Evolutionary conservation across 257 asterid genomes (phyloP).

Genomic region (Primulina huaijiensis): DNA sequence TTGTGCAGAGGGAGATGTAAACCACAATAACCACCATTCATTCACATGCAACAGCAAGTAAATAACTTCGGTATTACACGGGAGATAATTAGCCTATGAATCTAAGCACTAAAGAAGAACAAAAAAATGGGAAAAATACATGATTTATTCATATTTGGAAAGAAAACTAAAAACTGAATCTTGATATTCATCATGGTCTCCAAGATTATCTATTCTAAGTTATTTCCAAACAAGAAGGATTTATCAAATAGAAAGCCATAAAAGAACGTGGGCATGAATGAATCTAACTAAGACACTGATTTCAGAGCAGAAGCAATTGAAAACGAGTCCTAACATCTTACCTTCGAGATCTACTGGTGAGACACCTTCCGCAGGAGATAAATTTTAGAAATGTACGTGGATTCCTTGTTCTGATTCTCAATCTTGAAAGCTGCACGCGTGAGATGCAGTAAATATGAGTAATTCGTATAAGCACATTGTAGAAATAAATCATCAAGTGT

Average conservation of each 20-base stretch:
- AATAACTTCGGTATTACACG: too few relatives aligned
- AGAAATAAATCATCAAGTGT: background rate
- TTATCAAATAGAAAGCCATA: background rate
- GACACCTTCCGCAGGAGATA: conserved; percentile 76
- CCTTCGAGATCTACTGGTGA: conserved; percentile 65
- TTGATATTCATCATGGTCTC: background rate
- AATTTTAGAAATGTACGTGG: conserved; percentile 56
- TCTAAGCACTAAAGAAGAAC: background rate
- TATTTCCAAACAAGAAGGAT: conserved; percentile 30
- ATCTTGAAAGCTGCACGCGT: conserved; percentile 61
- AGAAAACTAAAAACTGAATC: background rate
- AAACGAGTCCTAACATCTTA: conserved; percentile 22
- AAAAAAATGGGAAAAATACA: background rate
- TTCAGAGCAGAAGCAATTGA: conserved; percentile 12
- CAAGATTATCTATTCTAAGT: conserved; percentile 25
- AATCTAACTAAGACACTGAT: conserved; percentile 16
- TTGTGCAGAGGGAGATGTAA: too few relatives aligned
- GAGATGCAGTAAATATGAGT: background rate
- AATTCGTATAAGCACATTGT: background rate
- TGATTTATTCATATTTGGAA: too few relatives aligned
- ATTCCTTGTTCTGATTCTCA: conserved; percentile 64
- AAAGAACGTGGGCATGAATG: conserved; percentile 33
- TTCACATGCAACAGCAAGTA: background rate
- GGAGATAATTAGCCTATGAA: background rate
- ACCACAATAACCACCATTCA: background rate